Evolutionary conservation across 176 grass and related monocot species (phyloP).

Genomic region (Hsuehochloa calcarea): DNA sequence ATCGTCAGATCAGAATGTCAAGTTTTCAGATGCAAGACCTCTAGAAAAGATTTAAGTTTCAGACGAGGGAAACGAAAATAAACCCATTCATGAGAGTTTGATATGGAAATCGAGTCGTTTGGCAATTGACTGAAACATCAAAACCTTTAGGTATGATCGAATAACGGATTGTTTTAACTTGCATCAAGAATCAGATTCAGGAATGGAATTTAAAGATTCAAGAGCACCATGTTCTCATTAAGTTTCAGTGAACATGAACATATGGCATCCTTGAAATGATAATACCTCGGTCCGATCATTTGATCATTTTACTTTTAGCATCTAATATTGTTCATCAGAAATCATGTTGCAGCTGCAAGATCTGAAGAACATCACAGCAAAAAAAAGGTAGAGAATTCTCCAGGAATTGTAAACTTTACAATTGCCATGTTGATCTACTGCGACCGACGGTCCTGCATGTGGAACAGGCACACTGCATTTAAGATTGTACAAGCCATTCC

Average conservation of each 20-base stretch:
- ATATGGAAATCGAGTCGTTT: not conserved
- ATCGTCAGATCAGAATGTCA: not conserved
- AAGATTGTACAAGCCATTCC: constrained; percentile 35
- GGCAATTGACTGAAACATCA: not conserved
- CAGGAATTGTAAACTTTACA: not conserved
- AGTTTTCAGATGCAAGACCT: not conserved
- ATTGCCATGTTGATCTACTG: constrained; percentile 20
- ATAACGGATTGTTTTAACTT: not conserved
- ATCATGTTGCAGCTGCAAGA: not conserved
- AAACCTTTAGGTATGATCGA: not conserved
- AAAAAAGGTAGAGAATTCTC: not conserved
- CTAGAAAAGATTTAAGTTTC: not conserved
- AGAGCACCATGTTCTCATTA: not conserved
- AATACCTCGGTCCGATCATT: not conserved
- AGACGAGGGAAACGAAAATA: not conserved
- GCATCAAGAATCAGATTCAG: not conserved
- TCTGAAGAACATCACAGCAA: not conserved
- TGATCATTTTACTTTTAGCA: not conserved
- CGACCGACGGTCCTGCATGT: constrained; percentile 50
- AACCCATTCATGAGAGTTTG: not conserved
- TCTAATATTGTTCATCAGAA: not conserved
- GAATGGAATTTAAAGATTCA: not conserved
- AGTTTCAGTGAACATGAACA: not conserved
- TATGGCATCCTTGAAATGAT: not conserved
- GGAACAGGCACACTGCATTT: constrained; percentile 42